A percentile compares a stretch with the other conserved stretches of the same genome.
phyloP scores from a whole-genome alignment of 345 rosid genomes.

The Bretschneidera sinensis region DNA sequence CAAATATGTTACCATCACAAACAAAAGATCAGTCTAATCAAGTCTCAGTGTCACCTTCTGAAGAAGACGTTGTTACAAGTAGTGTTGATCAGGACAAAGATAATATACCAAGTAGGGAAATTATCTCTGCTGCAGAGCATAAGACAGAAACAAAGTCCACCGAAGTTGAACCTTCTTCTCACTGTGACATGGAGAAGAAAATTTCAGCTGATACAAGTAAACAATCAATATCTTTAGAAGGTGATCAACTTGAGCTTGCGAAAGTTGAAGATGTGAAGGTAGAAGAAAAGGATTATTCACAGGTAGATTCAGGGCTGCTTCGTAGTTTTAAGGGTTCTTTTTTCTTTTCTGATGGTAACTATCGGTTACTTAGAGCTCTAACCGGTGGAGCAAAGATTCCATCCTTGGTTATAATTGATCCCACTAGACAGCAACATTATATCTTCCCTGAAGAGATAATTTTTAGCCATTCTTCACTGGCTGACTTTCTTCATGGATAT shows the following conservation, averaged over 20 bases:
- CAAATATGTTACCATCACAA: conserved; percentile 32
- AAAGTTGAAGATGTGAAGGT: conserved; percentile 19
- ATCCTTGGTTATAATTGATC: conserved; percentile 68
- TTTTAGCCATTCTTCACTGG: conserved; percentile 44
- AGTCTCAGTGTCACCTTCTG: conserved; percentile 26
- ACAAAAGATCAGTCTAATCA: conserved; percentile 37
- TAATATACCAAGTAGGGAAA: conserved; percentile 18
- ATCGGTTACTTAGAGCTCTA: conserved; percentile 47
- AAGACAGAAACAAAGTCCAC: conserved; percentile 24
- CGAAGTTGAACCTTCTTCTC: too few species aligned
- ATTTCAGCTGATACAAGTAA: conserved; percentile 22
- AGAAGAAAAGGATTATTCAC: conserved; percentile 26
- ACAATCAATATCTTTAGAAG: conserved; percentile 24
- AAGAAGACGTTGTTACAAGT: too few species aligned
- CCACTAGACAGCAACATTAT: conserved; percentile 61
- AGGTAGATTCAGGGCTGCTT: conserved; percentile 28
- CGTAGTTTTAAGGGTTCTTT: conserved; percentile 58
- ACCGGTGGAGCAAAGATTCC: conserved; percentile 75
- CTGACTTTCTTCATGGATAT: conserved; percentile 50
- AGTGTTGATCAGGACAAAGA: too few species aligned
- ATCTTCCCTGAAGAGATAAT: conserved; percentile 33
- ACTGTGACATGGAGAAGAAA: conserved; percentile 33
- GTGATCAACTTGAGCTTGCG: conserved; percentile 28
- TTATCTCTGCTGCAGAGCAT: conserved; percentile 22
- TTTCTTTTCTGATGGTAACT: conserved; percentile 76